Base-by-base conservation (phyloP, 228 moss, liverwort and hornwort species). In the Sphagnum fallax region DNA sequence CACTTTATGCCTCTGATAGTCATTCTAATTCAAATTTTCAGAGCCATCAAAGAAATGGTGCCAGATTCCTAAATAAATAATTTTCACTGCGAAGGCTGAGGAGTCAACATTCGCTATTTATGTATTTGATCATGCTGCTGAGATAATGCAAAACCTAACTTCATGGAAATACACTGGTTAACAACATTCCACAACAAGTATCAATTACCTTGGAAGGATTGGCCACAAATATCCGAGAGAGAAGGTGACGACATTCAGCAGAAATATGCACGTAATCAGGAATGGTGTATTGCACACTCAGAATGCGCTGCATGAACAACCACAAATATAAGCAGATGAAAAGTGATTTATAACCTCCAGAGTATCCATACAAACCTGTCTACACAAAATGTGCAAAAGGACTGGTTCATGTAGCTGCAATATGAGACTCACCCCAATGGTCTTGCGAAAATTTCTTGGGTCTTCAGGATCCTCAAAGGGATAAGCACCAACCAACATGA, bases 391-490 rank as follows among this genome's bases (percentile, higher is more conserved):
- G 32, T 32, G 32, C 32, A 32, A 32, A 32, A 32, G 32, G 32
- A 32, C 32, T 32, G 32, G 2, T 32, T 32, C 32, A 32, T 32
- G 2, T 32, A 32, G 32, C 32, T 2, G 32, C 32, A 32, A 64
- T 64, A 16, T 64, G 63, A 64, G 12, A 55, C 82, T 61, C 60
- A 97, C 97, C 90, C 98, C 98, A 16, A 98, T 94, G 0, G 98
- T 98, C 74, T 98, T 94, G 67, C 90, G 75, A 52, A 98, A 98
- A 70, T 98, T 98, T 61, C 94, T 85, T 0, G 98, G 98, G 69
- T 98, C 98, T 10, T 98, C 98, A 16, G 94, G 98, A 75, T 98
- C 94, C 78, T 98, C 94, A 65, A 98, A 98, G 0, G 98, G 98
- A 76, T 98, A 98, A 0, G 98, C 94, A 63, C 98, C 98, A 70